Evolutionary conservation across 495 filamentous ascomycete species (phyloP), one percentile per base, ranked within the genome.

Genomic region (Geopyxis carbonaria): DNA sequence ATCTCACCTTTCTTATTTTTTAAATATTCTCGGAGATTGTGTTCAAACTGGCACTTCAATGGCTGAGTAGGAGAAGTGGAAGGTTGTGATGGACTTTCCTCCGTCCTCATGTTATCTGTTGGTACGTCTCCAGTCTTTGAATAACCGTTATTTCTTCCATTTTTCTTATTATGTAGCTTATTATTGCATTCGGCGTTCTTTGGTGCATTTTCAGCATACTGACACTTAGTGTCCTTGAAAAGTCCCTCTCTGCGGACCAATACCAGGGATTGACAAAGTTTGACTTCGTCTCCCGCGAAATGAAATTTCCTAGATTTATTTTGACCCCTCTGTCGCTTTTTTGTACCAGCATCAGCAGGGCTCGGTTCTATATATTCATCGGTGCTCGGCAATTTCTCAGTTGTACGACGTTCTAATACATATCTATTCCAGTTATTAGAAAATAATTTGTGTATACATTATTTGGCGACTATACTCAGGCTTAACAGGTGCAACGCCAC

Each of bases 281-380:
- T 72, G 22, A 87, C 64, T 8, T 67, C 70, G 57, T 97, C 89
- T 30, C 70, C 68, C 13, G 80, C 85, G 29, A 58, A 70, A 30
- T 85, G 87, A 53, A 92, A 97, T n/a, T 68, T 70, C 36, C 89
- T 73, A 45, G 68, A 73, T 44, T 73, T 85, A 53, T 97, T 95
- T 57, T 94, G 89, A 20, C 87, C 84, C 29, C 68, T 68, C 14
- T 68, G 62, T 49, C 78, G 77, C 52, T 76, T 77, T 53, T 74
- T 72, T 45, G 72, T 75, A 55, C 66, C 71, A 51, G 59, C 68
- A 15, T 61, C 59, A 4, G 53, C 47, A n/a, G 48, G 57, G n/a
- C 56, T 56, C 7, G 48, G 48, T 19, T 51, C 54, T 13, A 46
- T 44, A 25, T 56, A 31, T 7, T 51, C 47, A 5, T 58, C 54